phyloP scores from a whole-genome alignment of 495 filamentous ascomycete genomes.

The Neurospora cerealis region DNA sequence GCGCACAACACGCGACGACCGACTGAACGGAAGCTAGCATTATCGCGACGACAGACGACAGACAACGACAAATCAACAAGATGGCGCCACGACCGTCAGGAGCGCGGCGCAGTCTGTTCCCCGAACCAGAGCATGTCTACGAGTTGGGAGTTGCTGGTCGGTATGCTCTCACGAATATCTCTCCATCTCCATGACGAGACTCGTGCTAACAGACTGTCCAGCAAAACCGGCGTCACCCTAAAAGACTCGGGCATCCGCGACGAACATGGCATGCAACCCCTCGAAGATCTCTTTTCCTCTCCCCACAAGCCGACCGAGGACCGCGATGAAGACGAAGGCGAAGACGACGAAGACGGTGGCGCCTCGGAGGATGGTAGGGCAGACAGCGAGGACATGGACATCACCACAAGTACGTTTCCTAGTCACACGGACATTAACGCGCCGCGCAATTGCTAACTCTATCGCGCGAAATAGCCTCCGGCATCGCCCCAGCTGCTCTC shows the following conservation, averaged over 20 bases:
- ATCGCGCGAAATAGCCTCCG: conserved; percentile 8
- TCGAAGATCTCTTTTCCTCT: conserved; percentile 82
- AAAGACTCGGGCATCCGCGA: conserved; percentile 73
- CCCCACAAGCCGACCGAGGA: conserved; percentile 35
- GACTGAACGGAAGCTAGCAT: background rate
- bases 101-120: conserved; percentile 25
- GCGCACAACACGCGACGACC: background rate
- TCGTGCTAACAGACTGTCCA: conserved; percentile 5
- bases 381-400: conserved; percentile 32
- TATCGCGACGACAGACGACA: background rate
- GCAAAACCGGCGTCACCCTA: conserved; percentile 74
- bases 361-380: conserved; percentile 15
- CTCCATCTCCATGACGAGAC: background rate
- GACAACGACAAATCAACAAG: background rate
- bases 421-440: background rate
- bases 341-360: conserved; percentile 3
- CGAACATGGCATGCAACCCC: conserved; percentile 81
- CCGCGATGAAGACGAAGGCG: conserved; percentile 3
- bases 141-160: conserved; percentile 40
- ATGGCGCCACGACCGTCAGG: conserved; percentile 26
- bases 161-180: conserved; percentile 19
- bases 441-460: background rate
- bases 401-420: conserved; percentile 26
- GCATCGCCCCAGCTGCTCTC: conserved; percentile 19
- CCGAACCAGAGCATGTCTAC: conserved; percentile 35